Percentiles rank a stretch among this genome's conserved stretches.
phyloP scores from a whole-genome alignment of 1,139 yeast genomes.

The Geotrichum siamense region DNA sequence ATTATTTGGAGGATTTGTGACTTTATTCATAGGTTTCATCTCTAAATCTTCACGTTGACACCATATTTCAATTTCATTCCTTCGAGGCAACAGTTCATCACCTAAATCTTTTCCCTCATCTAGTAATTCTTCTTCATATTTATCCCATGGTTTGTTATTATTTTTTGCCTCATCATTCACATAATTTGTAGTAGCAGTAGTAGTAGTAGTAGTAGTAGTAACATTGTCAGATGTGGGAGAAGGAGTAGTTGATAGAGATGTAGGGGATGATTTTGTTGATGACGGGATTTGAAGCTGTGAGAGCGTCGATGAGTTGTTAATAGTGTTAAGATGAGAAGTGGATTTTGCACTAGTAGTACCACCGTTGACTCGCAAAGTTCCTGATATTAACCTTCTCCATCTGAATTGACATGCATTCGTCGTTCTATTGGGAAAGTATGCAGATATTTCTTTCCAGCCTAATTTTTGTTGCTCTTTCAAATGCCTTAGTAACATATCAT shows the following conservation, averaged over 20 bases:
- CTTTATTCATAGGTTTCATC: slow-evolving; percentile 1
- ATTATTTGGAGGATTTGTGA: slow-evolving; percentile 3
- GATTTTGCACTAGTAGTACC: slow-evolving; percentile 8
- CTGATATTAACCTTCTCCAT: slow-evolving; percentile 60
- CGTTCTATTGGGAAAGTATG: slow-evolving; percentile 61
- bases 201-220: slow-evolving; percentile 4
- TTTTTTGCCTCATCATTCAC: no score
- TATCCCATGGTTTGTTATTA: no score
- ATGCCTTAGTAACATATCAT: slow-evolving; percentile 59
- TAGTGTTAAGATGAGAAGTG: slow-evolving; percentile 6
- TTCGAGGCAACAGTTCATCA: slow-evolving; percentile 61
- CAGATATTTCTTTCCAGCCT: slow-evolving; percentile 78
- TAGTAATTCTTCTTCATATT: slow-evolving; percentile 63
- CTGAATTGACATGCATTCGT: slow-evolving; percentile 81
- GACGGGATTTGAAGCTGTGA: slow-evolving; percentile 1
- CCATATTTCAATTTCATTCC: slow-evolving; percentile 28
- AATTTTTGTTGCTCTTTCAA: slow-evolving; percentile 64
- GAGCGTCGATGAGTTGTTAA: slow-evolving; percentile 3
- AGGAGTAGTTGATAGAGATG: slow-evolving; percentile 12
- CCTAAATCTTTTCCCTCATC: slow-evolving; percentile 56
- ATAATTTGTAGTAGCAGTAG: slow-evolving; percentile 9
- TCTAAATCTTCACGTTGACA: slow-evolving; percentile 13
- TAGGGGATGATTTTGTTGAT: slow-evolving; percentile 9
- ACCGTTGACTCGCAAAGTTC: slow-evolving; percentile 33
- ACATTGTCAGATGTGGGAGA: slow-evolving; percentile 5